A percentile compares a stretch with the other conserved stretches of the same genome.
Conservation (phyloP, 345 rosid species). For the Noccaea bulbosa region DNA sequence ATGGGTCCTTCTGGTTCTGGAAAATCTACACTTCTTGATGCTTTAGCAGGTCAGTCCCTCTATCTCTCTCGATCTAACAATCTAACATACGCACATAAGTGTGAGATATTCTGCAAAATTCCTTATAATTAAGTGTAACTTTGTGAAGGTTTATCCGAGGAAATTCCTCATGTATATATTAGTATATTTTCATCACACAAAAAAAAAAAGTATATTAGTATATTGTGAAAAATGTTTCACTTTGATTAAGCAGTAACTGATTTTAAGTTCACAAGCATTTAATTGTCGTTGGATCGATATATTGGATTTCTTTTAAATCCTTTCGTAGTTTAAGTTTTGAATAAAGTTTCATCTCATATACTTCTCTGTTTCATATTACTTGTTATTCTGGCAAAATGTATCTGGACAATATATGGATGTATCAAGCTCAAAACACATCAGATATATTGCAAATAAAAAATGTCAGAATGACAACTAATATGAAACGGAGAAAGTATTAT, state of each 20-base stretch:
- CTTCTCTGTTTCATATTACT: no score
- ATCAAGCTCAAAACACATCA: no score
- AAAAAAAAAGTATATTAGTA: no score
- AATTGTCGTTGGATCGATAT: not conserved
- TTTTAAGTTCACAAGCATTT: not conserved
- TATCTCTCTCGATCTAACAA: not conserved
- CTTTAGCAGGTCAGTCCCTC: slow-evolving; percentile 64
- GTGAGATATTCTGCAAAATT: not conserved
- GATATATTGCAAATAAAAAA: no score
- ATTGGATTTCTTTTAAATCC: not conserved
- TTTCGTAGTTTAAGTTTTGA: not conserved
- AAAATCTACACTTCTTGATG: slow-evolving; percentile 88
- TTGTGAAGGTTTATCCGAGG: not conserved
- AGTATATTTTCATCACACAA: not conserved
- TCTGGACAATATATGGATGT: no score
- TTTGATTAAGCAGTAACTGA: not conserved
- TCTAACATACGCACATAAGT: slow-evolving; percentile 4
- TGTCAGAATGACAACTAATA: no score
- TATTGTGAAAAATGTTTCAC: not conserved
- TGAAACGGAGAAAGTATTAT: no score
- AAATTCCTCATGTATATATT: not conserved
- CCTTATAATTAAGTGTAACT: not conserved
- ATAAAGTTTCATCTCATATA: not conserved
- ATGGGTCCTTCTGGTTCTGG: slow-evolving; percentile 99
- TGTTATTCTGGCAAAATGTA: no score